Evolutionary conservation across 75 land plant genomes (phyloP), one percentile per base, ranked within the genome.

Genomic region (Cupressus sempervirens): DNA sequence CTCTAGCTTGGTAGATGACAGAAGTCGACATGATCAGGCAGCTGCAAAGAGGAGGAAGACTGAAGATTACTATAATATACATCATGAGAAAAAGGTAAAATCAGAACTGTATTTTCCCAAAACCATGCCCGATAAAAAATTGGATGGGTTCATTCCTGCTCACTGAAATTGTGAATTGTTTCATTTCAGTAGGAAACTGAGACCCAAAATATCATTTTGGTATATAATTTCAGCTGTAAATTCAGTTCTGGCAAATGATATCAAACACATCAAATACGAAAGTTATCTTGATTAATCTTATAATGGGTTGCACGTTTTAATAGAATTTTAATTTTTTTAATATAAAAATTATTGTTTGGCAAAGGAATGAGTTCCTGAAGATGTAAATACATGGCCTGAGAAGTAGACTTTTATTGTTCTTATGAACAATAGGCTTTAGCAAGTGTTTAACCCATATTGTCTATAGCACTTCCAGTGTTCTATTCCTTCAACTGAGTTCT

Each of bases 1-100:
- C 43, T 77, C 81, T 41, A 38, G 81, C 46, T 77, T 77, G 81
- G 81, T 77, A 23, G 81, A 77, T 77, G 81, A 77, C 50, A 77
- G 81, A 77, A 46, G 23, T 43, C 81, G 81, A 1, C 81, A 77
- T 23, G 81, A 77, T 46, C 81, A 77, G 26, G 81, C 29, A 77
- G 29, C 46, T 3, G 45, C 41, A 26, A 77, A 43, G 81, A 77
- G 50, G 81, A 77, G 81, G 29, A 77, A 77, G 46, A 43, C 81
- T 77, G 81, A 77, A 77, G 81, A 77, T 41, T 41, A 77, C 41
- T 43, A 77, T 29, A 41, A 18, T 77, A 23, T 29, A 26, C 45
- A 43, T 77, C 81, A 77, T 77, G 81, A 77, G 46, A 77, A 77
- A 26, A 77, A 41, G 81, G 81, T 77, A 77, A 77, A 41, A 11